Evolutionary conservation across 192 early-diverging fungal species (phyloP).

Genomic region (Backusella circina): DNA sequence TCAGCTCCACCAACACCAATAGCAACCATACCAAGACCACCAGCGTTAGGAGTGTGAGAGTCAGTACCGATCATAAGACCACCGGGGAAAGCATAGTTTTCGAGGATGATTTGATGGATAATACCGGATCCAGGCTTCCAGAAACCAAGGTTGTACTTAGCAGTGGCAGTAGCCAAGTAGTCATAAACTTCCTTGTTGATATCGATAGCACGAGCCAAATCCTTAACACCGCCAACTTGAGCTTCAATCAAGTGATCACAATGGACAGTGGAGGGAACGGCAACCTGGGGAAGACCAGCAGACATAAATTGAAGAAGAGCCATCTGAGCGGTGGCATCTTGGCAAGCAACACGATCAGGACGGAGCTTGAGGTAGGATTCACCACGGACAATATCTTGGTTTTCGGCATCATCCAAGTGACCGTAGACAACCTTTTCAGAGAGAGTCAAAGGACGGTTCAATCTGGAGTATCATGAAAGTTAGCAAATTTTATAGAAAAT

Average conservation of each 20-base stretch:
- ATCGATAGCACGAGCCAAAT: constrained; percentile 79
- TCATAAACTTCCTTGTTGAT: constrained; percentile 94
- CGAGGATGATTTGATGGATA: constrained; percentile 96
- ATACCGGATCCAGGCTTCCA: constrained; percentile 94
- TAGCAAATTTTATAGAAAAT: background rate
- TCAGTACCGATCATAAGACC: constrained; percentile 97
- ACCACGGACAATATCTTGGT: constrained; percentile 93
- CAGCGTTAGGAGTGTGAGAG: constrained; percentile 97
- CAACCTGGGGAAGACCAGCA: constrained; percentile 79
- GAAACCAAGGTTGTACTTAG: constrained; percentile 95
- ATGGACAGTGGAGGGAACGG: constrained; percentile 91
- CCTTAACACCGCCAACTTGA: constrained; percentile 76
- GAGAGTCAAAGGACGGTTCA: constrained; percentile 87
- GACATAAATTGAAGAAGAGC: constrained; percentile 98
- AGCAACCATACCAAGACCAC: constrained; percentile 94
- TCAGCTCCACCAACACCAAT: constrained; percentile 98
- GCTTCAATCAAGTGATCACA: constrained; percentile 98
- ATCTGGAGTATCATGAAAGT: constrained; percentile 43
- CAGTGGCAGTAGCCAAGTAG: constrained; percentile 78
- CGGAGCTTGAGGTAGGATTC: constrained; percentile 92
- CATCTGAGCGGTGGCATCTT: constrained; percentile 98
- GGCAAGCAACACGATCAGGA: constrained; percentile 98
- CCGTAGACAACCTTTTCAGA: constrained; percentile 99
- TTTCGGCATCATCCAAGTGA: constrained; percentile 92
- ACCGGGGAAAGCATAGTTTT: constrained; percentile 98